Base-by-base conservation (phyloP, 2,329 filamentous ascomycete genomes). In the Colletotrichum cordylinicola region DNA sequence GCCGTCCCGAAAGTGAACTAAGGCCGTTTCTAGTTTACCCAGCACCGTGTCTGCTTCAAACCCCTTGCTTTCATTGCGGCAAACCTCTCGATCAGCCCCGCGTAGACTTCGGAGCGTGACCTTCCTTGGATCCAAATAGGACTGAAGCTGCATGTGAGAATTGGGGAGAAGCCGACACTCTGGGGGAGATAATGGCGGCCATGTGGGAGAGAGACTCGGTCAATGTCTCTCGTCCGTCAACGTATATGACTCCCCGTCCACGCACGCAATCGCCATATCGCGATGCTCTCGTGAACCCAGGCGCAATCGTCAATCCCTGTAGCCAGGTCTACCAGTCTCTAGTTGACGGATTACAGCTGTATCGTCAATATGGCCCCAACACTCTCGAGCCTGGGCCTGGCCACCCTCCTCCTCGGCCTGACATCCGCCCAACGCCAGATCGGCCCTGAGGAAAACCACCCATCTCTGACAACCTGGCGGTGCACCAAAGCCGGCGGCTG, bases 401-500 rank as follows among this genome's bases (percentile, higher is more conserved):
- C 52, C 21, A 29, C 79, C 67, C 68, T 82, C 66, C 70, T 83
- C 58, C 65, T 79, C 33, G 78, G 80, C 24, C 77, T 83, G n/a
- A 78, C 79, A n/a, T 71, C 81, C 56, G 85, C 83, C 7, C 86
- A 87, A 77, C 82, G 82, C n/a, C 83, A 84, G n/a, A 83, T 85
- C 74, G 81, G 81, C 29, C 81, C 79, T 12, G 82, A 85, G 7
- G 89, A 91, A 78, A 84, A 85, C 29, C 90, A 91, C 70, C 90
- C 89, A 37, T 85, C 85, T 78, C 81, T 91, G 67, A 86, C 84
- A 5, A 91, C 89, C 4, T 90, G 85, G 80, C 85, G 87, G 76
- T 91, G 90, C 83, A 90, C 89, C 27, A 87, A 85, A 37, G 82
- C 80, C 6, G 83, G 83, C 9, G 90, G 90, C 67, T 91, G 90